Evolutionary conservation across 1,284 basidiomycete genomes (phyloP), one percentile per base, ranked within the genome.

Genomic region (Fistulinella cinereoalba): DNA sequence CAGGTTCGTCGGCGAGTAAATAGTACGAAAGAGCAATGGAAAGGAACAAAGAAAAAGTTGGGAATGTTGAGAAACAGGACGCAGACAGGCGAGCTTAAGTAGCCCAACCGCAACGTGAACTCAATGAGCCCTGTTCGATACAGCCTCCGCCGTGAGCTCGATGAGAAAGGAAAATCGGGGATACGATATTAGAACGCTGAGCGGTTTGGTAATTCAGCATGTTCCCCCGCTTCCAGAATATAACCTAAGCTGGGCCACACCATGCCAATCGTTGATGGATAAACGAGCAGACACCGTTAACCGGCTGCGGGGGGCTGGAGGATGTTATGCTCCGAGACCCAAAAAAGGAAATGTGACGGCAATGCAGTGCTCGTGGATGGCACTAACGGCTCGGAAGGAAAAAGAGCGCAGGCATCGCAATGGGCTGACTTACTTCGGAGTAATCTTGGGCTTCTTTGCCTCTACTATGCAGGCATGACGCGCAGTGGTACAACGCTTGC

Each of bases 381-480:
- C 33, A 29, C 21, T 37, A 42, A 37, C 39, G 16, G 15, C n/a
- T 33, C 41, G 41, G 37, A 42, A 39, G 29, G 9, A 34, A 39
- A 15, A 12, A 41, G 19, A 43, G n/a, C n/a, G 5, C 33, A 42
- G 7, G 50, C 47, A 54, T 53, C 43, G 51, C 49, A 52, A 43
- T 53, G 38, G 44, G 41, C 54, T 37, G 44, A 81, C 87, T 78
- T 64, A 90, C 87, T 88, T 90, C 49, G 87, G 85, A 23, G 80
- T 79, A 32, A 77, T 84, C 58, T 81, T 76, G 45, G 79, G 83
- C 68, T 87, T 89, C 51, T 88, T 76, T 36, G 85, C 85, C 66
- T 88, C 86, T 37, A 89, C 86, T 53, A 89, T 79, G 64, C 88
- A 91, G 39, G 77, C 72, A 65, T 88, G 83, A 1, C 83, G 80